Evolutionary conservation across 352 stramenopile genomes (phyloP), one percentile per base, ranked within the genome.

Genomic region (Phytophthora nicotianae): DNA sequence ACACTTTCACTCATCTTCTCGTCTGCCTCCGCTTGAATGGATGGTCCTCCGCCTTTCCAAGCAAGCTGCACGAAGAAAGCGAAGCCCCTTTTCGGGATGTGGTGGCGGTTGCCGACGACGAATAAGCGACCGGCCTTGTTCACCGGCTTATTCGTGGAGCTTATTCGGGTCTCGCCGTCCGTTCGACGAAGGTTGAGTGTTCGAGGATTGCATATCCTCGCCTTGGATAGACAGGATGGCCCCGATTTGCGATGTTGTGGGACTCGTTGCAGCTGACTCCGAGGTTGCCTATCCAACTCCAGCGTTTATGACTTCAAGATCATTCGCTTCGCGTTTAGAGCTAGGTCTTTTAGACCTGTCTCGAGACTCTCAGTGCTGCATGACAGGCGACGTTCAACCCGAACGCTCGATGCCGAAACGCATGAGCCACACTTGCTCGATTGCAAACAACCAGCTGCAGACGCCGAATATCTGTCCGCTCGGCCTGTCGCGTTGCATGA

Each of bases 171-270:
- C 13, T 65, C 58, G 40, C 29, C 49, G 62, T 55, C 53, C 46
- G 16, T 27, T 17, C 21, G 21, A 5, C 19, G 5, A 6, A 41
- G 32, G 14, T 52, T 51, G 49, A 51, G 24, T 62, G 24, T 46
- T 49, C 50, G 45, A 51, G n/a, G 26, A 50, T 58, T 58, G 35
- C 46, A 48, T 38, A 56, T 56, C 53, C 35, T 20, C 38, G 10
- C 27, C 33, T 21, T 64, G 61, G 50, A 74, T 68, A 67, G 55
- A 64, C 55, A 62, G 49, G 65, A 70, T 73, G 57, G 51, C 20
- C 26, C 40, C 35, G 66, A 74, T 71, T 68, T 71, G 66, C 46
- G 50, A 71, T 70, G 50, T 54, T 64, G 61, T 68, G 55, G 61
- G 50, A 55, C 50, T 35, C 35, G n/a, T 41, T 71, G 67, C 62